Percentiles rank a stretch among this genome's conserved stretches.
These are phyloP conservation scores for Pulveroboletus sp. DNA, from an alignment of 768 basidiomycete species.

Conservation along the genomic window DNA sequence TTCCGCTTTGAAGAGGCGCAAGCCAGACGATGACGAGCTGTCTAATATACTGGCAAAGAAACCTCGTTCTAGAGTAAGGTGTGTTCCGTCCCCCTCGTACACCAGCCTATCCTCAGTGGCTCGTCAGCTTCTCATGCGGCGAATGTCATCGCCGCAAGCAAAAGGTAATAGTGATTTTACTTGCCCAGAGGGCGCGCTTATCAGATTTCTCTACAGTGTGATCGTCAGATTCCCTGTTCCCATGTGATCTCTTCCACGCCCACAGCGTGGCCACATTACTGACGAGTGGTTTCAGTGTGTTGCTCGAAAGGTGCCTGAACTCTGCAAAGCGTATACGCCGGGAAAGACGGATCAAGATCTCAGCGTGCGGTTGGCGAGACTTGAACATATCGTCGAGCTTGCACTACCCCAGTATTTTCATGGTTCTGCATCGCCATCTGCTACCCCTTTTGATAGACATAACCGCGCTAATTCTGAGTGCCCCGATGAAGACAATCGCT, in stretches of 20 bases:
- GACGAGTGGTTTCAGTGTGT: slow-evolving; percentile 53
- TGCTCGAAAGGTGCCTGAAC: slow-evolving; percentile 81
- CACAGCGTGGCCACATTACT: slow-evolving; percentile 6
- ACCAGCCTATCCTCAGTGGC: slow-evolving; percentile 4
- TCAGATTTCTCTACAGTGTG: slow-evolving; percentile 52
- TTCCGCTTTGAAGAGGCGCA: slow-evolving; percentile 54
- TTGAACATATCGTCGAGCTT: slow-evolving; percentile 79
- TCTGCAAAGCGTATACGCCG: slow-evolving; percentile 87
- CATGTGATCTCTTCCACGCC: slow-evolving; percentile 51
- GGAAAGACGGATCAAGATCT: slow-evolving; percentile 85
- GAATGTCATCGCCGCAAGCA: slow-evolving; percentile 90
- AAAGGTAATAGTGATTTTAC: slow-evolving; percentile 48
- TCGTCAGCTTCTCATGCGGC: slow-evolving; percentile 72
- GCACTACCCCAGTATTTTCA: slow-evolving; percentile 75
- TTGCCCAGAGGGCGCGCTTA: slow-evolving; percentile 19
- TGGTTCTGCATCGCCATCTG: slow-evolving; percentile 36
- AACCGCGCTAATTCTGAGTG: slow-evolving; percentile 47
- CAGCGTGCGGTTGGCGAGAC: slow-evolving; percentile 64
- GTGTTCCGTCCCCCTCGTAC: slow-evolving; percentile 16
- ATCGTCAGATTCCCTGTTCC: slow-evolving; percentile 81
- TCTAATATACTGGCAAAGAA: slow-evolving; percentile 54
- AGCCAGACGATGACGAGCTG: slow-evolving; percentile 58
- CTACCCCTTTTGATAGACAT: slow-evolving; percentile 33
- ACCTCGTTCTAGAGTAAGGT: slow-evolving; percentile 74
- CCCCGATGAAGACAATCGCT: slow-evolving; percentile 64